Evolutionary conservation across 495 filamentous ascomycete genomes (phyloP), one percentile per base, ranked within the genome.

Genomic region (Aspergillus saccharolyticus): DNA sequence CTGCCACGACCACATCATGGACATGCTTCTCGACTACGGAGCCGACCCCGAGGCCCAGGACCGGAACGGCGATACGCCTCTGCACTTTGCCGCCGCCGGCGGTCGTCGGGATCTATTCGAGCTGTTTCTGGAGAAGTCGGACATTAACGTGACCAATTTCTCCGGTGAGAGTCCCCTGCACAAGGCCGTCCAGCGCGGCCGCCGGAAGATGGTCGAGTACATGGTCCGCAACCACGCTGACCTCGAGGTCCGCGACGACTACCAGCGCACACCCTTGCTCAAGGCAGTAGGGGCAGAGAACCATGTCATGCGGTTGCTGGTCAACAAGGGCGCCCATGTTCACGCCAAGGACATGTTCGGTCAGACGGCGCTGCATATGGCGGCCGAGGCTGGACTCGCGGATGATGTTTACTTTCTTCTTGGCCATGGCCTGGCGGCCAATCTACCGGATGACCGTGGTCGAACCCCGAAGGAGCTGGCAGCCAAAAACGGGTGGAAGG

Each of bases 111-210:
- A 52, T 4, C 61, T 77, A 30, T 69, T 75, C 17, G 61, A 64
- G 17, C 24, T 78, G 46, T 55, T 80, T 10, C 63, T 81, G 44
- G 72, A 75, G 3, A 70, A 67, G 18, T 71, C 70, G 3, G 63
- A 80, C 45, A 66, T 79, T 46, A 71, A 81, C 58, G 65, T 65
- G 39, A 58, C 69, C 17, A 66, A 70, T 47, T 52, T 55, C 15
- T 59, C 53, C 15, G 73, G 70, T 1, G 61, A 70, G 22, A 73
- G 71, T 1, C 72, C 75, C n/a, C 61, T 81, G 30, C 70, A 76
- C 24, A 61, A 71, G 45, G 78, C 78, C 6, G 70, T 71, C 5
- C 45, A 64, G 21, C 64, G 64, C 10, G 76, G 76, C 10, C 59
- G 72, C 57, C 53, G 70, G 17, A 67, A 67, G 10, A 67, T 77